Conservation (phyloP, 2,329 filamentous ascomycete genomes). For the Botrytis sinoallii region DNA sequence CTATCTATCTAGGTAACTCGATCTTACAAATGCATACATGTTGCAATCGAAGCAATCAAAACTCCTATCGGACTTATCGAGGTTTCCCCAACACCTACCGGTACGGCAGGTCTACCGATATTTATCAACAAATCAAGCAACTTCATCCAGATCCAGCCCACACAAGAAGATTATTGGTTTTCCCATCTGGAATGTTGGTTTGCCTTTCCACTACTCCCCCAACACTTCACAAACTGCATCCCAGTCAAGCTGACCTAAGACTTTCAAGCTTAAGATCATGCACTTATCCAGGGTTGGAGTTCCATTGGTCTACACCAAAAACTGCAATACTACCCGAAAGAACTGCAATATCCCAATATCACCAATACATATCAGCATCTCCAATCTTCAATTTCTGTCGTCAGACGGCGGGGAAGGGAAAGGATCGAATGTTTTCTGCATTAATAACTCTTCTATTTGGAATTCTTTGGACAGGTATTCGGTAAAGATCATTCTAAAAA, state of each 20-base stretch:
- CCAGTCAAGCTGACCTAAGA: conserved; percentile 3
- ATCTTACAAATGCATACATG: neutral
- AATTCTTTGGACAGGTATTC: conserved; percentile 8
- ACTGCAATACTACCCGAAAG: neutral
- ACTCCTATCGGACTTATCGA: neutral
- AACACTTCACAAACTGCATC: neutral
- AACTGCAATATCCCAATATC: neutral
- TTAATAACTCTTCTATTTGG: neutral
- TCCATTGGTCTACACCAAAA: neutral
- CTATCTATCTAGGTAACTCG: neutral
- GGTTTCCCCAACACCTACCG: neutral
- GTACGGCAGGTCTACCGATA: neutral
- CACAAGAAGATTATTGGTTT: neutral
- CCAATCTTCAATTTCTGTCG: neutral
- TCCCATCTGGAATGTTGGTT: neutral
- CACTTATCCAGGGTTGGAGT: neutral
- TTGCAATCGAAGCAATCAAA: neutral
- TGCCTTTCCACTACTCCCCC: neutral
- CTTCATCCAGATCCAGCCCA: neutral
- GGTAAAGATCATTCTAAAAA: neutral
- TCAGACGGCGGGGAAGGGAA: neutral
- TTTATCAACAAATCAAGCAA: neutral
- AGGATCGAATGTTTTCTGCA: conserved; percentile 5
- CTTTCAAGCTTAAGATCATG: conserved; percentile 4
- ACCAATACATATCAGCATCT: conserved; percentile 4